Evolutionary conservation across 2,329 filamentous ascomycete genomes (phyloP), one percentile per base, ranked within the genome.

Genomic region (Sclerotinia borealis): DNA sequence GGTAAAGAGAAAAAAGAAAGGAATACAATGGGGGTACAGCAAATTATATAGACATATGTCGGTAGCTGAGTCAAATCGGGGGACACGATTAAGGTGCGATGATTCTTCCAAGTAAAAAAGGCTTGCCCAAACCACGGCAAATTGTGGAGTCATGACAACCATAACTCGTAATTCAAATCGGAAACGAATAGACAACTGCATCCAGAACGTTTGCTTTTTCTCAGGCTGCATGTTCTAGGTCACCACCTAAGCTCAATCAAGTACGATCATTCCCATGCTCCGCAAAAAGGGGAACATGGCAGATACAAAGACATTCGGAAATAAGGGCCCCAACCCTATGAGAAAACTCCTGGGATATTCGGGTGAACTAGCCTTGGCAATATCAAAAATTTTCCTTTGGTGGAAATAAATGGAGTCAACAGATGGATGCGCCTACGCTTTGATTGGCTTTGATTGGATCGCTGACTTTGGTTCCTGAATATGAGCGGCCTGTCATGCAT

Each of bases 361-460:
- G 54, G 39, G 29, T 29, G 39, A 25, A 22, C 2, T 19, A 45
- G 39, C 11, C 54, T 56, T 56, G 54, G 54, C 37, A 27, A 39
- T 29, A 62, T 36, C 37, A 36, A 59, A 45, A 59, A 55, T 31
- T 43, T 49, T 34, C 56, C 36, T 34, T 27, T 31, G 43, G 59
- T 56, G 60, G 50, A n/a, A n/a, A 56, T n/a, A 11, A 31, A 45
- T 56, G 50, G 50, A 56, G 27, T 19, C 13, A 27, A 56, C 25
- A 25, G 31, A 29, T 31, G 7, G 41, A 48, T 63, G 54, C 54
- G 54, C 17, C 27, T 37, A 41, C n/a, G 31, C 31, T 50, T 63
- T 63, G 61, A 63, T 59, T 63, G 61, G 31, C 31, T 50, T 63
- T 63, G 61, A 63, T 59, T 63, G 61, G 61, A 63, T 63, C 17